phyloP scores from a whole-genome alignment of 805 yeast species.

The Candida boleticola region DNA sequence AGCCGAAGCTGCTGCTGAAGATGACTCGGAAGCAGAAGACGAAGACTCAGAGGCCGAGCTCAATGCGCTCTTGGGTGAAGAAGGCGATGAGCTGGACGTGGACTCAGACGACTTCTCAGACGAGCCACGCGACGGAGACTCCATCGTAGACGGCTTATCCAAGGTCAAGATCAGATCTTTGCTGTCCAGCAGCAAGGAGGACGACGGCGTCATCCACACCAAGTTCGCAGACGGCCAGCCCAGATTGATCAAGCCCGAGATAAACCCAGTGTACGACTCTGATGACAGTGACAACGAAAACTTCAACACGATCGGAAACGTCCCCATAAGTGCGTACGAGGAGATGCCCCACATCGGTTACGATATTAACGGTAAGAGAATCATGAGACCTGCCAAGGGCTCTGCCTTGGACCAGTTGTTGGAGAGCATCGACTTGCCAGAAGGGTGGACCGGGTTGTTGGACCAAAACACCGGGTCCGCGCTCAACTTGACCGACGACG shows the following conservation, averaged over 20 bases:
- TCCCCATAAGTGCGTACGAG: conserved; percentile 91
- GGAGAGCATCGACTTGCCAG: conserved; percentile 91
- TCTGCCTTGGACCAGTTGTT: conserved; percentile 88
- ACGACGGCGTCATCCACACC: conserved; percentile 36
- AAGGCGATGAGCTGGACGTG: conserved; percentile 32
- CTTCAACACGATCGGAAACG: conserved; percentile 86
- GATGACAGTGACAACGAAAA: conserved; percentile 88
- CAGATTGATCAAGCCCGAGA: conserved; percentile 82
- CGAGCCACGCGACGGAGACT: conserved; percentile 48
- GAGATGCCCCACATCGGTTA: conserved; percentile 98
- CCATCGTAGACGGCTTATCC: conserved; percentile 54
- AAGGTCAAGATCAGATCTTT: conserved; percentile 53
- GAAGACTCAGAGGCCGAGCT: conserved; percentile 63
- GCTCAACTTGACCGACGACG: conserved; percentile 81
- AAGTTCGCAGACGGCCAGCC: conserved; percentile 75
- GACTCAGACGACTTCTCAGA: conserved; percentile 50
- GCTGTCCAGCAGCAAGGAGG: conserved; percentile 38
- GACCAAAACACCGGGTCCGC: conserved; percentile 86
- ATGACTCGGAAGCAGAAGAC: conserved; percentile 20
- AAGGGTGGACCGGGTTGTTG: conserved; percentile 97
- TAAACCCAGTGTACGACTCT: conserved; percentile 90
- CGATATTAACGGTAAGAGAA: conserved; percentile 94
- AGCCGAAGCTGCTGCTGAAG: conserved; percentile 27
- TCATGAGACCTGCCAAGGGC: conserved; percentile 98
- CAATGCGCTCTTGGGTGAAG: conserved; percentile 57